Evolutionary conservation across 2,329 filamentous ascomycete species (phyloP).

Genomic region (Stenocarpella maydis): DNA sequence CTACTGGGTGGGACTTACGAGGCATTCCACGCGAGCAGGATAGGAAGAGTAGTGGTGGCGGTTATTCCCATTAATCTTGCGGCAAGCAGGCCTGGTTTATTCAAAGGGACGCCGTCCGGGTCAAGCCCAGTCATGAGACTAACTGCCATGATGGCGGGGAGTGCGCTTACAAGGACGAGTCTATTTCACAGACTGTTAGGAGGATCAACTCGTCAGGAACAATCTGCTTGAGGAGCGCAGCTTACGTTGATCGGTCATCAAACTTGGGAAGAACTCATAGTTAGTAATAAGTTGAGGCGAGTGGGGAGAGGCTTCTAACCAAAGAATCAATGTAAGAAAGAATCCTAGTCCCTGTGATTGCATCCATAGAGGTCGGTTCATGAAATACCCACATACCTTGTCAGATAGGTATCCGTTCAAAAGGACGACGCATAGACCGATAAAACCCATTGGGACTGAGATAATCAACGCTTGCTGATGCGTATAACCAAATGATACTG

Average conservation of each 20-base stretch:
- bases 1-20: neutral
- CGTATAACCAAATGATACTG: constrained; percentile 4
- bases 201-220: neutral
- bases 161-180: neutral
- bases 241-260: neutral
- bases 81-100: neutral
- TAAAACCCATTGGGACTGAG: neutral
- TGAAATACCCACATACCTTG: neutral
- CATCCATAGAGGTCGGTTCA: too few relatives aligned
- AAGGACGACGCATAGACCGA: neutral
- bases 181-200: neutral
- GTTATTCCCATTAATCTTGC: constrained; percentile 42
- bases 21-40: constrained; percentile 40
- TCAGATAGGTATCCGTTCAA: neutral
- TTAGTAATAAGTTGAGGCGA: neutral
- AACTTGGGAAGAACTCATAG: neutral
- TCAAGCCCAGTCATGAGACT: constrained; percentile 39
- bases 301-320: neutral
- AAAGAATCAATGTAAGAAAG: too few relatives aligned
- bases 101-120: neutral
- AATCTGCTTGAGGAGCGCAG: neutral
- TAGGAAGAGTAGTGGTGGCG: constrained; percentile 10
- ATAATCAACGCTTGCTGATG: constrained; percentile 3
- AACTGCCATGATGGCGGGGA: neutral
- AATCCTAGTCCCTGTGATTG: too few relatives aligned